Evolutionary conservation across 805 yeast genomes (phyloP), one percentile per base, ranked within the genome.

Genomic region (Candida peoriensis): DNA sequence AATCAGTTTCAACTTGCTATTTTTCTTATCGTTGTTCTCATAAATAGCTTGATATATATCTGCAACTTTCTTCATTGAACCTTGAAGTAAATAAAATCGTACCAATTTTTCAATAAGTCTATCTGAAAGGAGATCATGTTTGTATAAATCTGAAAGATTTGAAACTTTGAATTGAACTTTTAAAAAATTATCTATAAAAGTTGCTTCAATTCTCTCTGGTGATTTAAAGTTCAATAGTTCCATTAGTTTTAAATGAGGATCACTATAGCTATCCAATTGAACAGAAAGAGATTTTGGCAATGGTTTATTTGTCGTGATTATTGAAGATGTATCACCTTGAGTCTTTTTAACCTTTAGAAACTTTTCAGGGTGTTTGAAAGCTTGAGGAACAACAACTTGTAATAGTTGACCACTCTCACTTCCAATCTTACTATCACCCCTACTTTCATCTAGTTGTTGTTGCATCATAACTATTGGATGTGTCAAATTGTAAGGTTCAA

Each of bases 181-280:
- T n/a, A 49, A 30, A 8, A 41, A 24, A 10, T 6, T 12, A 18
- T 39, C 45, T 10, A 48, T 24, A 6, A 34, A 33, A 11, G n/a
- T 27, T 9, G 29, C 25, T 21, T 34, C 36, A 6, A 50, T 19
- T 8, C 39, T 39, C 6, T 43, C 24, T 1, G 41, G 41, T 4
- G 42, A 34, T 10, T 35, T 29, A 24, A 37, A 40, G 10, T 24
- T 20, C 13, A 50, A 26, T 14, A 50, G 12, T 3, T 32, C 28
- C 6, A 34, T 33, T 4, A 50, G 29, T n/a, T 39, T 42, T 12
- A 40, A 34, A 34, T 50, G 55, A 1, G 39, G 26, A 29, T 50
- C 54, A 17, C 47, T 42, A 2, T 39, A 28, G 7, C 27, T 30
- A 4, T 29, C 14, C 13, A 46, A 20, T 8, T 25, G 24, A 1